Conservation (phyloP, 306 rosid genomes). For the Mucuna pruriens region DNA sequence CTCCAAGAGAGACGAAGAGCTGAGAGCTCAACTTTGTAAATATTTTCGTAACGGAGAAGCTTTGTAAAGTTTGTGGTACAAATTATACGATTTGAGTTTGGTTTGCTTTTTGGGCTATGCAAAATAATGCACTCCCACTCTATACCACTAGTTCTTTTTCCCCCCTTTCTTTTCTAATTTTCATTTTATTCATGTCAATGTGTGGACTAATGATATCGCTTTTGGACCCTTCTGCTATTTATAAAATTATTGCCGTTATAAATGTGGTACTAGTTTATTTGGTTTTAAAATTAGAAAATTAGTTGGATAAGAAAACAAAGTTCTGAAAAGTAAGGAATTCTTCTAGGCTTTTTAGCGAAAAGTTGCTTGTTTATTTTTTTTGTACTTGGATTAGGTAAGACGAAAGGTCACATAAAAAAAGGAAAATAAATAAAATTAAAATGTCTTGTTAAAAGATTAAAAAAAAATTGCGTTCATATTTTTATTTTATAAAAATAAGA, state of each 20-base stretch:
- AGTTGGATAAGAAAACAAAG: not conserved
- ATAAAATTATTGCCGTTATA: conserved; percentile 9
- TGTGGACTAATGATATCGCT: not conserved
- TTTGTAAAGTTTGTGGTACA: conserved; percentile 53
- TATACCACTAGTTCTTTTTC: not conserved
- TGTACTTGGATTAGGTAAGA: conserved; percentile 11
- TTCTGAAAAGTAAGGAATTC: not conserved
- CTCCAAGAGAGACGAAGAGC: conserved; percentile 10
- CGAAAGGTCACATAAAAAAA: not conserved
- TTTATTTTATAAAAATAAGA: not conserved
- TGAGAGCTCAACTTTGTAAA: conserved; percentile 51
- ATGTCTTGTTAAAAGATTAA: not conserved
- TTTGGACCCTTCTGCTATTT: not conserved
- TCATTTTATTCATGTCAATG: not conserved
- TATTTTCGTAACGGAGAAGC: conserved; percentile 53
- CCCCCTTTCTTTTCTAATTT: not conserved
- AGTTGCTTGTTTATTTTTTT: not conserved
- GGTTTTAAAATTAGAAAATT: not conserved
- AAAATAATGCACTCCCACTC: conserved; percentile 13
- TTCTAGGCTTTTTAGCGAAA: not conserved
- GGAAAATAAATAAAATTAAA: not conserved
- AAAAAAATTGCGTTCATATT: not conserved
- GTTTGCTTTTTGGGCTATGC: conserved; percentile 38
- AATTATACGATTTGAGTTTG: conserved; percentile 45
- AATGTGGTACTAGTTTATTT: conserved; percentile 10